phyloP scores from a whole-genome alignment of 345 rosid species.

The Passiflora organensis region DNA sequence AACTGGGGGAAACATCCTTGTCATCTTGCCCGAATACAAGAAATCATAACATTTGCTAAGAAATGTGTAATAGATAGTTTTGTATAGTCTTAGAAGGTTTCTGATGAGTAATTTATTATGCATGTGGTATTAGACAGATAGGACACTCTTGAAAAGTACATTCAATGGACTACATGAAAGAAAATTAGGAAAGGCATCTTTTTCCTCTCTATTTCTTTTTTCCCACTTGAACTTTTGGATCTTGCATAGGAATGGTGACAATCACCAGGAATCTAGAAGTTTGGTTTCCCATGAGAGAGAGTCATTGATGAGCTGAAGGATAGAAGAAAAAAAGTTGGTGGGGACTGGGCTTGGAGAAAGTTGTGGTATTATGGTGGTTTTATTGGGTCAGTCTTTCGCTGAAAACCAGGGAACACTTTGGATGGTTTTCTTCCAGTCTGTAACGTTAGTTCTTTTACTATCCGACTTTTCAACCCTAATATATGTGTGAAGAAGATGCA shows the following conservation, averaged over 20 bases:
- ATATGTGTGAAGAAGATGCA: conserved; percentile 15
- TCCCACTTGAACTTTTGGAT: conserved; percentile 8
- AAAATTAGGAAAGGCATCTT: conserved; percentile 10
- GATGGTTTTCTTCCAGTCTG: conserved; percentile 14
- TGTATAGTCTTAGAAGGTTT: not conserved
- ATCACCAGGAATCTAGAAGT: conserved; percentile 45
- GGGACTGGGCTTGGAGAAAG: conserved; percentile 19
- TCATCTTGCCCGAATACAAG: not conserved
- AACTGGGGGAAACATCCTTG: conserved; percentile 1
- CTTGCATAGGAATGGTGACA: conserved; percentile 26
- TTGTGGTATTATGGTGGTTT: conserved; percentile 34
- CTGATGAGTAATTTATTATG: not conserved
- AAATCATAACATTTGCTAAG: not conserved
- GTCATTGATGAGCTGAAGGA: conserved; percentile 21
- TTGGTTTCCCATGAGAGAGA: conserved; percentile 31
- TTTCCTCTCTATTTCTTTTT: too few relatives aligned
- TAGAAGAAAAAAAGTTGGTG: conserved; percentile 7
- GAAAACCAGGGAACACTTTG: conserved; percentile 39
- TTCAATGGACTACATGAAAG: conserved; percentile 3
- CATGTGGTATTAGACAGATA: conserved; percentile 6
- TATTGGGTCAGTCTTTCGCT: conserved; percentile 32
- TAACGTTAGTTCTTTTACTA: conserved; percentile 6
- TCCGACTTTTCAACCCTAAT: conserved; percentile 19
- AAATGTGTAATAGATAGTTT: not conserved
- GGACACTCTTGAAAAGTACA: conserved; percentile 29